These are phyloP conservation scores for Vanrija pseudolonga DNA, from an alignment of 1,284 basidiomycete genomes.

Conservation along the genomic window DNA sequence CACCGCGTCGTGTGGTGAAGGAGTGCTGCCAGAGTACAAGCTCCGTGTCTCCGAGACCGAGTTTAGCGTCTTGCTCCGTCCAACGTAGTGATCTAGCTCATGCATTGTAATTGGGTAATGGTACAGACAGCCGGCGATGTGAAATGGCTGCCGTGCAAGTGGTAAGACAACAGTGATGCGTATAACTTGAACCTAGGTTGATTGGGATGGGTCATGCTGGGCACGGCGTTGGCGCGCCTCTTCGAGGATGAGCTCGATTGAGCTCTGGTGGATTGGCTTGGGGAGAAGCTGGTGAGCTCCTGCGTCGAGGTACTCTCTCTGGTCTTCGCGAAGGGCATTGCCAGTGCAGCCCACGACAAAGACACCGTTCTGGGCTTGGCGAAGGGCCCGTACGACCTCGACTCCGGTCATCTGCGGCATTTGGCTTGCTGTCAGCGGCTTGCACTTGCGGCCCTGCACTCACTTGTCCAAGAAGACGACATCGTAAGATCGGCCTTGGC, in stretches of 20 bases:
- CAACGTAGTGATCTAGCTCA: too few relatives aligned
- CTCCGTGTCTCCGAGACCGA: neutral
- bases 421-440: conserved; percentile 30
- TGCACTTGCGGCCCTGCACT: too few relatives aligned
- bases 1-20: conserved; percentile 17
- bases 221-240: conserved; percentile 15
- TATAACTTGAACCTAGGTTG: too few relatives aligned
- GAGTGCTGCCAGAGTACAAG: conserved; percentile 11
- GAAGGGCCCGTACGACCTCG: conserved; percentile 63
- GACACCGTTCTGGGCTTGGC: conserved; percentile 63
- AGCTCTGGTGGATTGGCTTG: conserved; percentile 43
- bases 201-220: too few relatives aligned
- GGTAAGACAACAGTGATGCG: too few relatives aligned
- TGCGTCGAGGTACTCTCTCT: conserved; percentile 68
- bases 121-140: too few relatives aligned
- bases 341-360: conserved; percentile 68
- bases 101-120: too few relatives aligned
- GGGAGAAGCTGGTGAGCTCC: conserved; percentile 59
- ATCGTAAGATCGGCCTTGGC: conserved; percentile 1
- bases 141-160: too few relatives aligned
- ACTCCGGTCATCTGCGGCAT: conserved; percentile 72
- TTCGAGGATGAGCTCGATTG: conserved; percentile 35
- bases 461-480: conserved; percentile 16
- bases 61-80: neutral
- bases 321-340: conserved; percentile 62